These are phyloP conservation scores for Fusarium sp. DNA, from an alignment of 2,329 filamentous ascomycete species.

Conservation along the genomic window DNA sequence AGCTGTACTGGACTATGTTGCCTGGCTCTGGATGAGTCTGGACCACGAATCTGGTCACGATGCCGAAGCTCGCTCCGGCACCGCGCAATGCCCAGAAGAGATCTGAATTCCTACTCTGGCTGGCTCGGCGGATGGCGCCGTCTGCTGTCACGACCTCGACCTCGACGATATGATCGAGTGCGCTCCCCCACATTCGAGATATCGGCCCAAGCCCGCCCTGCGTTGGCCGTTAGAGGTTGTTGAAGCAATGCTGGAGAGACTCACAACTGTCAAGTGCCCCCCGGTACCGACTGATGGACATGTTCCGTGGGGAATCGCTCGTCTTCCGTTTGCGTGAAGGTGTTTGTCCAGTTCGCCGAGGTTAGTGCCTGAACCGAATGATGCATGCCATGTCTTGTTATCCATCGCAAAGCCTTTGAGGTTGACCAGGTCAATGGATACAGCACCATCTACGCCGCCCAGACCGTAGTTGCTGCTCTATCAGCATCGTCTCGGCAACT, in stretches of 20 bases:
- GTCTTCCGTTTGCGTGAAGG: conserved; percentile 60
- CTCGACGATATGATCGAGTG: conserved; percentile 61
- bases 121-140: conserved; percentile 60
- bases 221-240: not conserved
- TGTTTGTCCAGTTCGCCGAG: conserved; percentile 61
- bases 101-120: conserved; percentile 57
- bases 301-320: conserved; percentile 68
- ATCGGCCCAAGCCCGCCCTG: conserved; percentile 67
- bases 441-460: conserved; percentile 59
- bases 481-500: not conserved
- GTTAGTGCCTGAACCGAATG: conserved; percentile 62
- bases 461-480: conserved; percentile 52
- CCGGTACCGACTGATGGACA: conserved; percentile 68
- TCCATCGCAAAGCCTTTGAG: conserved; percentile 64
- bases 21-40: conserved; percentile 65
- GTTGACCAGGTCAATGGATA: conserved; percentile 64
- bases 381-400: conserved; percentile 60
- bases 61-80: conserved; percentile 64
- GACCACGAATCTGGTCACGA: conserved; percentile 66
- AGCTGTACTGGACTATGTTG: conserved; percentile 67
- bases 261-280: conserved; percentile 65
- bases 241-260: conserved; percentile 23
- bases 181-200: conserved; percentile 67
- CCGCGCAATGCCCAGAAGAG: conserved; percentile 67
- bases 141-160: conserved; percentile 63